These are phyloP conservation scores for Cytospora chrysosperma DNA, from an alignment of 2,329 filamentous ascomycete species.

Conservation along the genomic window DNA sequence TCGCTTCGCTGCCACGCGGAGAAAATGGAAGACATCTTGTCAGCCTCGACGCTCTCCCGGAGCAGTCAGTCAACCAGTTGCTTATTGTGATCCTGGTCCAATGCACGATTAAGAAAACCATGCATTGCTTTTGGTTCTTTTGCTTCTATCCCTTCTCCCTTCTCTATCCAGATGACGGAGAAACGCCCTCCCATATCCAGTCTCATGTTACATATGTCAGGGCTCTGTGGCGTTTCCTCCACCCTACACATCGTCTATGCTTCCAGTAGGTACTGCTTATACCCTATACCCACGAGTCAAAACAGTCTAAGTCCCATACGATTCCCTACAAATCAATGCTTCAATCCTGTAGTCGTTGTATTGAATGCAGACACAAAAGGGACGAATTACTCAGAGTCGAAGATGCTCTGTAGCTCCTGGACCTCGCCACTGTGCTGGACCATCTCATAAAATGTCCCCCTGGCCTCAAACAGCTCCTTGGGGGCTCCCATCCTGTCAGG, in stretches of 20 bases:
- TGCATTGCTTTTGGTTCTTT: neutral
- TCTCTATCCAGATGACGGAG: neutral
- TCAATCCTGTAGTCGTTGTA: neutral
- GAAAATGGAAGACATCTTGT: neutral
- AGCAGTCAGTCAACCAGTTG: too few species aligned
- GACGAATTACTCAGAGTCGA: neutral
- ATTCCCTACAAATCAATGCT: neutral
- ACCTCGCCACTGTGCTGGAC: conserved; percentile 54
- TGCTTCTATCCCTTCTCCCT: too few species aligned
- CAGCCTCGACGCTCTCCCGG: neutral
- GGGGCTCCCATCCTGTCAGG: conserved; percentile 44
- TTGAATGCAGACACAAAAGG: neutral
- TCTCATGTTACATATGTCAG: neutral
- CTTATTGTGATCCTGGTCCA: neutral
- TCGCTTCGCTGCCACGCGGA: neutral
- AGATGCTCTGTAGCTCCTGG: conserved; percentile 40
- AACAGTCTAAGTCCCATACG: neutral
- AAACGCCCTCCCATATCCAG: neutral
- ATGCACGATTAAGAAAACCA: neutral
- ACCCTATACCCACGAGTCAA: neutral
- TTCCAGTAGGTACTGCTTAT: neutral
- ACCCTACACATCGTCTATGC: neutral
- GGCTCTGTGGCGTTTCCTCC: neutral
- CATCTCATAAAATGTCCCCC: conserved; percentile 54
- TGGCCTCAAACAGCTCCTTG: conserved; percentile 43